phyloP scores from a whole-genome alignment of 768 basidiomycete species.

The Lactarius indigo region DNA sequence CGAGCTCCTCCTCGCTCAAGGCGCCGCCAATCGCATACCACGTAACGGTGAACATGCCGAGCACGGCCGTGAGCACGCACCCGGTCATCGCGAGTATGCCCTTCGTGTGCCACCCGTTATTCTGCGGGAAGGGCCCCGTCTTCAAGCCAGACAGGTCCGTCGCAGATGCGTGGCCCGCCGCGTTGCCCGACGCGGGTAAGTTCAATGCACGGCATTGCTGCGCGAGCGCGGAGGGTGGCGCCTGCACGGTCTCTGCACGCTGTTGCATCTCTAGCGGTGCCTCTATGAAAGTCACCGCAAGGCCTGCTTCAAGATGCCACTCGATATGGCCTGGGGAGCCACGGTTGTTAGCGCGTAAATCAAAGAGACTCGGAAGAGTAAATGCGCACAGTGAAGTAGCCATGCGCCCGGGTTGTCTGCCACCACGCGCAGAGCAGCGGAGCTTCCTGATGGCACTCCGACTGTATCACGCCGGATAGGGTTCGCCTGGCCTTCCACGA shows the following conservation, averaged over 20 bases:
- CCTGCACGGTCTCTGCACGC: conserved; percentile 41
- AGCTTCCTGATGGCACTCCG: conserved; percentile 62
- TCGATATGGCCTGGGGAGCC: conserved; percentile 64
- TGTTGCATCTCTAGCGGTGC: conserved; percentile 72
- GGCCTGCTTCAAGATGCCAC: conserved; percentile 82
- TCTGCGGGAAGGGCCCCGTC: conserved; percentile 70
- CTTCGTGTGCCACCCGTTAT: conserved; percentile 65
- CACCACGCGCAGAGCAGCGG: conserved; percentile 70
- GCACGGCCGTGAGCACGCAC: conserved; percentile 70
- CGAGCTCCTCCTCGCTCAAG: conserved; percentile 78
- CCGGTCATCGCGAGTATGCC: conserved; percentile 78
- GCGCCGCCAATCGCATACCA: conserved; percentile 84
- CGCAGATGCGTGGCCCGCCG: conserved; percentile 70
- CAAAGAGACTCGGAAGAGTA: not conserved
- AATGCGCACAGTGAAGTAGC: conserved; percentile 71
- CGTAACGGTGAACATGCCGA: conserved; percentile 77
- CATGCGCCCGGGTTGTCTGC: conserved; percentile 94
- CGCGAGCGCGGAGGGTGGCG: conserved; percentile 44
- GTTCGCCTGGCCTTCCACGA: conserved; percentile 75
- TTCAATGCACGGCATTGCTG: conserved; percentile 72
- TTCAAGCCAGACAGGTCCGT: conserved; percentile 65
- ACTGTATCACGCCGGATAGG: conserved; percentile 93
- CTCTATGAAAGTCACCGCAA: conserved; percentile 82
- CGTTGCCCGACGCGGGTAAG: conserved; percentile 71
- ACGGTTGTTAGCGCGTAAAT: not conserved